Percentiles rank a stretch among this genome's conserved stretches.
These are phyloP conservation scores for Acer negundo DNA, from an alignment of 345 rosid genomes.

Conservation along the genomic window DNA sequence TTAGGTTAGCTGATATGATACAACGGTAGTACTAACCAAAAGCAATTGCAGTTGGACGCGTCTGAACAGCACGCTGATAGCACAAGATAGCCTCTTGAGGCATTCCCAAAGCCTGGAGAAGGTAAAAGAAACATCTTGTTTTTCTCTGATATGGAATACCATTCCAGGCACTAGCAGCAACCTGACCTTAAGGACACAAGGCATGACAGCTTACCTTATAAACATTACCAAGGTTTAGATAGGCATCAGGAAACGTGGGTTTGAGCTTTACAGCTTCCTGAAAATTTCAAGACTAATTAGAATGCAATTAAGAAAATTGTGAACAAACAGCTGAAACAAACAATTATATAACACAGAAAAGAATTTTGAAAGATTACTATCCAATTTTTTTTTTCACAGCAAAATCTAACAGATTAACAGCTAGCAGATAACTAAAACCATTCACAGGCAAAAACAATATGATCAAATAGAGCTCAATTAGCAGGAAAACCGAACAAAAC, in stretches of 20 bases:
- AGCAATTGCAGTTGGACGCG: constrained; percentile 82
- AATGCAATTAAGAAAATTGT: background rate
- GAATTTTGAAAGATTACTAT: background rate
- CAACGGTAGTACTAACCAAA: constrained; percentile 59
- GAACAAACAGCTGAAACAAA: background rate
- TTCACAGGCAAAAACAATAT: background rate
- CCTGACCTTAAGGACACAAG: constrained; percentile 29
- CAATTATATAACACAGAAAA: background rate
- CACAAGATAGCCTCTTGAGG: constrained; percentile 90
- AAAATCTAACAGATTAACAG: background rate
- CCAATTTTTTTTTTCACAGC: background rate
- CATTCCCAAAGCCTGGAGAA: constrained; percentile 89
- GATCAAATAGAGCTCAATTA: background rate
- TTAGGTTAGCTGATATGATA: background rate
- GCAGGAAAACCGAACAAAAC: background rate
- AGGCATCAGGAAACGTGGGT: constrained; percentile 94
- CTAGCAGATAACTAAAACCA: background rate
- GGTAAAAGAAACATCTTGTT: constrained; percentile 40
- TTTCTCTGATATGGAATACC: constrained; percentile 34
- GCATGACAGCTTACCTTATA: constrained; percentile 76
- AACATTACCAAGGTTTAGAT: constrained; percentile 92
- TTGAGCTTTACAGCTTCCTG: constrained; percentile 98
- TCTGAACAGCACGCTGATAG: constrained; percentile 88
- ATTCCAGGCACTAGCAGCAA: constrained; percentile 35
- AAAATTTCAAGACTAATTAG: constrained; percentile 15